Conservation (phyloP, 2,329 filamentous ascomycete species). For the Pseudomassariella vexata region DNA sequence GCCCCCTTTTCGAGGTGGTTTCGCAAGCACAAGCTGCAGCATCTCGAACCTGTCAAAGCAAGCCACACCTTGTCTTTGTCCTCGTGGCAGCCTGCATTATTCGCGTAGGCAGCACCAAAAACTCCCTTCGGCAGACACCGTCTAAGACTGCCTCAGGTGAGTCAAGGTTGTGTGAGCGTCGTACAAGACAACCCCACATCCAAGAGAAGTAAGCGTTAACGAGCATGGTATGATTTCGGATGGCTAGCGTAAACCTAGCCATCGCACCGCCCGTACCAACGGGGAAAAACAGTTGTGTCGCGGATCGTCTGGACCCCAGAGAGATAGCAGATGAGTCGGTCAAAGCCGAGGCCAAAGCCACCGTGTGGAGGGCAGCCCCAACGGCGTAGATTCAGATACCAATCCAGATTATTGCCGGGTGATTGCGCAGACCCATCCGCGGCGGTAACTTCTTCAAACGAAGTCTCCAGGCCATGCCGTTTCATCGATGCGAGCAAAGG, state of each 20-base stretch:
- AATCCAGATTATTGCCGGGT: slow-evolving; percentile 49
- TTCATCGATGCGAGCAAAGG: slow-evolving; percentile 67
- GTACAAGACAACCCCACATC: slow-evolving; percentile 23
- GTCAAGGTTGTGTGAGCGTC: slow-evolving; percentile 19
- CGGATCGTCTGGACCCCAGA: slow-evolving; percentile 75
- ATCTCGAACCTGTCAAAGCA: slow-evolving; percentile 16
- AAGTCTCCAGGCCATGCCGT: slow-evolving; percentile 51
- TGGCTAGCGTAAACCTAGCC: slow-evolving; percentile 32
- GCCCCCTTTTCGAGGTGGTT: not conserved
- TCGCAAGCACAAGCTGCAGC: slow-evolving; percentile 9
- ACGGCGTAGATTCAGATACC: slow-evolving; percentile 83
- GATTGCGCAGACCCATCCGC: slow-evolving; percentile 23
- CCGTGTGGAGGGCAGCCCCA: slow-evolving; percentile 92
- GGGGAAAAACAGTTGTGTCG: slow-evolving; percentile 81
- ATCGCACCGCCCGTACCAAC: slow-evolving; percentile 61
- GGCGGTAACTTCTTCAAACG: slow-evolving; percentile 13
- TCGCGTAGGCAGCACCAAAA: slow-evolving; percentile 12
- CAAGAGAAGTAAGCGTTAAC: slow-evolving; percentile 34
- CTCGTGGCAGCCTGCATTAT: slow-evolving; percentile 12
- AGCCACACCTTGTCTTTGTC: slow-evolving; percentile 12
- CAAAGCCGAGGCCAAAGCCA: slow-evolving; percentile 86
- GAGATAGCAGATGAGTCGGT: slow-evolving; percentile 79
- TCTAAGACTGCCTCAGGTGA: slow-evolving; percentile 12
- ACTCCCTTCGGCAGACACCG: slow-evolving; percentile 15
- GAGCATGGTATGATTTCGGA: slow-evolving; percentile 23